Percentiles rank a stretch among this genome's conserved stretches.
Conservation (phyloP, 2,329 filamentous ascomycete species). For the Cladosporium sp. region DNA sequence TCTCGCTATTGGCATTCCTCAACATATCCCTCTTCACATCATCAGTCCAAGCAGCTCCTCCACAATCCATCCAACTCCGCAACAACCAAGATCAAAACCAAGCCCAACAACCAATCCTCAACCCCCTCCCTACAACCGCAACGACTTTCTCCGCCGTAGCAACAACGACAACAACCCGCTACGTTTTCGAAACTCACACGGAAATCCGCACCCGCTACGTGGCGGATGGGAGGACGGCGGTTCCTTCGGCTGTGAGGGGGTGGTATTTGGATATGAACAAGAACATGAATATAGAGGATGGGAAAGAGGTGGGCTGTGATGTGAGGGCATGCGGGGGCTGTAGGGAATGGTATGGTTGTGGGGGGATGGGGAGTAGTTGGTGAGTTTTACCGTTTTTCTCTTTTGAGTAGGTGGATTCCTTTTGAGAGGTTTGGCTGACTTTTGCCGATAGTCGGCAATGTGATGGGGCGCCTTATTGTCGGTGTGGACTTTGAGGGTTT, state of each 20-base stretch:
- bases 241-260: conserved; percentile 2
- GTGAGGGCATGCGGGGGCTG: neutral
- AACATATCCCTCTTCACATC: neutral
- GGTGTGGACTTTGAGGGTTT: neutral
- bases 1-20: neutral
- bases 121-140: neutral
- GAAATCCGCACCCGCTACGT: neutral
- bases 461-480: conserved; percentile 2
- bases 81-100: neutral
- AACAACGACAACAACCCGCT: neutral
- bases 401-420: too few relatives aligned
- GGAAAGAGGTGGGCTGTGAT: neutral
- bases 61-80: too few relatives aligned
- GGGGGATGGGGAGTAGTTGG: neutral
- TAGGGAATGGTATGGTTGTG: conserved; percentile 3
- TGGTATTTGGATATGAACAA: neutral
- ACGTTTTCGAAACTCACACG: neutral
- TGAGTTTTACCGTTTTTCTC: neutral
- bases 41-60: neutral
- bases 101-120: neutral
- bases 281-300: neutral
- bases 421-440: neutral
- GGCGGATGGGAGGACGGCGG: neutral
- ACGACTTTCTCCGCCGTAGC: neutral
- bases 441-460: neutral